Conservation (phyloP, 305 asterid genomes). For the Nicotiana rustica region DNA sequence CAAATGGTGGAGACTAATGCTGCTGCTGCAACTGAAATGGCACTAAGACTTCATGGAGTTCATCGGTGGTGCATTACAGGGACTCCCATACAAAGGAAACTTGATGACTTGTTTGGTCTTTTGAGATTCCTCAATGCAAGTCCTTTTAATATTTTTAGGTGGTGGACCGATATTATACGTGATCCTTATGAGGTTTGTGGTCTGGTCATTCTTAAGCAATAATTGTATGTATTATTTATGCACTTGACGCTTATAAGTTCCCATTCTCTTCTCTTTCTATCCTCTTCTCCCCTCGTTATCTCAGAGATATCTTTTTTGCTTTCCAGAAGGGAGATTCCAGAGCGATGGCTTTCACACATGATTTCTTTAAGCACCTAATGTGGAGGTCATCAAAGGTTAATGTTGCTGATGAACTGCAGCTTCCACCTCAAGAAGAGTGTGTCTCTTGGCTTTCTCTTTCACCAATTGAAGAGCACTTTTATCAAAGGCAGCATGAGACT, state of each 20-base stretch:
- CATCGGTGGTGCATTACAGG: constrained; percentile 98
- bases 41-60: constrained; percentile 83
- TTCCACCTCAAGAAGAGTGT: constrained; percentile 93
- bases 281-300: constrained; percentile 21
- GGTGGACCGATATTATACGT: constrained; percentile 95
- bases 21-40: constrained; percentile 93
- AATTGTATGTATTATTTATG: constrained; percentile 17
- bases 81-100: constrained; percentile 94
- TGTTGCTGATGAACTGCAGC: constrained; percentile 84
- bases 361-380: constrained; percentile 76
- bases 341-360: constrained; percentile 75
- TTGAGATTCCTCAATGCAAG: constrained; percentile 83
- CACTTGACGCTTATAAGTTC: constrained; percentile 13
- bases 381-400: constrained; percentile 94
- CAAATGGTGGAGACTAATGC: constrained; percentile 99
- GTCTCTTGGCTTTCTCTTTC: constrained; percentile 90
- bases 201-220: constrained; percentile 34
- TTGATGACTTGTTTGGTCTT: constrained; percentile 94
- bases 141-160: constrained; percentile 81
- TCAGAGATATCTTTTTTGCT: constrained; percentile 29
- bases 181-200: constrained; percentile 87
- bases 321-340: constrained; percentile 87
- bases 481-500: constrained; percentile 92
- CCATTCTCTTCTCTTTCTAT: constrained; percentile 24
- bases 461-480: constrained; percentile 92